These are phyloP conservation scores for Epichloe brachyelytri DNA, from an alignment of 2,329 filamentous ascomycete genomes.

Conservation along the genomic window DNA sequence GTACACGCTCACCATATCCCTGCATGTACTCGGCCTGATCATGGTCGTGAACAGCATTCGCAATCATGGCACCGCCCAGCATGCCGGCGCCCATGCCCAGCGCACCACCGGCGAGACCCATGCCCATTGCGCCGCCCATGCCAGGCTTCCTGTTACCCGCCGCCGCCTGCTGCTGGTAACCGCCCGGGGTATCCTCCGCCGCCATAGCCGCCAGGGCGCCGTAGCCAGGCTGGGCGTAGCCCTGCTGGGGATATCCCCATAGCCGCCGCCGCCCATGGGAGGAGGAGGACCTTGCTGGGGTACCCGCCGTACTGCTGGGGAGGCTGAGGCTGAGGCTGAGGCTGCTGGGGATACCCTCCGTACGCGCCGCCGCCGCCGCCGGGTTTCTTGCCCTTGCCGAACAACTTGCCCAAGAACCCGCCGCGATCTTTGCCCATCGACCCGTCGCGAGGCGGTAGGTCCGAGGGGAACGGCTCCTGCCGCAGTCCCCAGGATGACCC, in stretches of 20 bases:
- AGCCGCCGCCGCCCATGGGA: constrained; percentile 1
- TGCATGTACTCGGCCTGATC: constrained; percentile 43
- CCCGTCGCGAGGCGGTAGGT: constrained; percentile 29
- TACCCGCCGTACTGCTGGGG: constrained; percentile 3
- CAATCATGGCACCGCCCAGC: constrained; percentile 63
- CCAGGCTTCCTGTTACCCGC: constrained; percentile 31
- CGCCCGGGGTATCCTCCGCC: constrained; percentile 12
- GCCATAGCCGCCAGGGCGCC: constrained; percentile 19
- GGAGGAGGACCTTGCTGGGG: constrained; percentile 6
- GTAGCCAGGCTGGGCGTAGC: constrained; percentile 16
- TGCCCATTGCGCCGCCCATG: constrained; percentile 19
- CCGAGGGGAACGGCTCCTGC: constrained; percentile 17
- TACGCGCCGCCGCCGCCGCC: constrained; percentile 9
- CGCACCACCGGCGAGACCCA: constrained; percentile 64
- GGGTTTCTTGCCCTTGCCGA: constrained; percentile 29
- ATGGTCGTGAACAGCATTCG: constrained; percentile 50
- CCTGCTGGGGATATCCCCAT: constrained; percentile 7
- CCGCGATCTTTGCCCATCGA: constrained; percentile 27
- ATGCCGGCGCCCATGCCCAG: constrained; percentile 72
- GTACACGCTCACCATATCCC: constrained; percentile 24
- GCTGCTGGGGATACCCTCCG: neutral
- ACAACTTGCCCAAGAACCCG: constrained; percentile 36
- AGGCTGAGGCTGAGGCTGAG: neutral
- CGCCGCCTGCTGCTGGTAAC: constrained; percentile 19
- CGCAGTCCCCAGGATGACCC: constrained; percentile 11